Percentiles rank a stretch among this genome's conserved stretches.
phyloP scores from a whole-genome alignment of 169 alveolate species.

The Eimeria acervulina region DNA sequence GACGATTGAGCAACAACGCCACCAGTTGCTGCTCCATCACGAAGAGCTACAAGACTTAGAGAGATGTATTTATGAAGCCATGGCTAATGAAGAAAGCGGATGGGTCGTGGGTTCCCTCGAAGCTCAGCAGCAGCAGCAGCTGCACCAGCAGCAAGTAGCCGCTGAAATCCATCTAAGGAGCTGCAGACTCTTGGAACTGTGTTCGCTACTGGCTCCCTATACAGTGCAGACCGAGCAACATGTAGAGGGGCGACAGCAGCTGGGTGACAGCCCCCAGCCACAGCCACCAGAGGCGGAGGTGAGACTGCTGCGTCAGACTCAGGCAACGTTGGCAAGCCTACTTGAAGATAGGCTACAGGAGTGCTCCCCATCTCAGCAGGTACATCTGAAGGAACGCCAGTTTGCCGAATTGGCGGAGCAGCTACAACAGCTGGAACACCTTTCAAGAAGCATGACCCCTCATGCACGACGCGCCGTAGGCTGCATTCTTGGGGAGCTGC shows the following conservation, averaged over 20 bases:
- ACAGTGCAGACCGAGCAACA: not conserved
- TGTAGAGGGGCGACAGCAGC: constrained; percentile 16
- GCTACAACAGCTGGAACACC: constrained; percentile 59
- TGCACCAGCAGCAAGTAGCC: constrained; percentile 38
- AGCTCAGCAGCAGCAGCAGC: not conserved
- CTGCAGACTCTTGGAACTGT: not conserved
- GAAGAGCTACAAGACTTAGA: constrained; percentile 36
- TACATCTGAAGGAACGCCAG: not conserved
- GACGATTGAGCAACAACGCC: not conserved
- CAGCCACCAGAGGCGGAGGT: constrained; percentile 18
- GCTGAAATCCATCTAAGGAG: constrained; percentile 14
- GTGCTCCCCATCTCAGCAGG: not conserved
- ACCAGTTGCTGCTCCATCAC: constrained; percentile 26
- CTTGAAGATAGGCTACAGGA: constrained; percentile 10
- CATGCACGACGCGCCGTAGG: constrained; percentile 5
- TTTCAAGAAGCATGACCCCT: not conserved
- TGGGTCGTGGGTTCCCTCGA: not conserved
- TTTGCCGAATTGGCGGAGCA: not conserved
- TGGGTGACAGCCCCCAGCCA: not conserved
- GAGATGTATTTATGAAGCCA: not conserved
- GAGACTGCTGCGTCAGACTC: not conserved
- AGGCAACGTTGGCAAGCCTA: not conserved
- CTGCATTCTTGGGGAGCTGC: not conserved
- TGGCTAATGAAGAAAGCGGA: not conserved
- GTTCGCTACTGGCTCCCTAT: not conserved